These are phyloP conservation scores for Colletotrichum siamense DNA, from an alignment of 2,329 filamentous ascomycete genomes.

Conservation along the genomic window DNA sequence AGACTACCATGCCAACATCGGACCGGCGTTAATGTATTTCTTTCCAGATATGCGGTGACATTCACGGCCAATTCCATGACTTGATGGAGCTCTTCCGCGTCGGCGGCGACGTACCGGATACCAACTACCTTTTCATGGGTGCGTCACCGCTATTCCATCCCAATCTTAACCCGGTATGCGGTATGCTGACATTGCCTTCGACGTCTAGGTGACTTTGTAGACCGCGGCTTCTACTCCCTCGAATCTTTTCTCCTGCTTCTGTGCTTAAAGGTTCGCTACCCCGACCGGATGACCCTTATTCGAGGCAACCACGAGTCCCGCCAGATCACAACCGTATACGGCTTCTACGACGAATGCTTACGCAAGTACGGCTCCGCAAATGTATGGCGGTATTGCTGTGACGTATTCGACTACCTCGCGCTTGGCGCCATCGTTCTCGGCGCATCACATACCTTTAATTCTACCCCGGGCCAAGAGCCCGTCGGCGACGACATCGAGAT, in stretches of 20 bases:
- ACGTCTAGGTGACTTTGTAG: slow-evolving; percentile 84
- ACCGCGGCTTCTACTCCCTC: slow-evolving; percentile 96
- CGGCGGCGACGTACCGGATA: slow-evolving; percentile 91
- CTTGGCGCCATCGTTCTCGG: slow-evolving; percentile 91
- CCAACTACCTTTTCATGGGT: slow-evolving; percentile 98
- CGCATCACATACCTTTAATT: slow-evolving; percentile 69
- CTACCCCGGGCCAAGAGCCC: slow-evolving; percentile 51
- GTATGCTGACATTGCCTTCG: not conserved
- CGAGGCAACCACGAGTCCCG: slow-evolving; percentile 95
- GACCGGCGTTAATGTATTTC: not conserved
- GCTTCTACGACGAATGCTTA: slow-evolving; percentile 97
- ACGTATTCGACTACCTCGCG: slow-evolving; percentile 96
- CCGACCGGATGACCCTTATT: slow-evolving; percentile 95
- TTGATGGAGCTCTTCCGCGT: slow-evolving; percentile 96
- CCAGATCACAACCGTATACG: slow-evolving; percentile 96
- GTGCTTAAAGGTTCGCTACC: slow-evolving; percentile 96
- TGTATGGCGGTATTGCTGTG: slow-evolving; percentile 96
- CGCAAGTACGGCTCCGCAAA: slow-evolving; percentile 96
- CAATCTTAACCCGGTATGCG: not conserved
- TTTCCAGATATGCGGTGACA: slow-evolving; percentile 89
- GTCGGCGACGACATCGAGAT: slow-evolving; percentile 82
- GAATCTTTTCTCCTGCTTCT: slow-evolving; percentile 96
- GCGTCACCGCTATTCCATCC: slow-evolving; percentile 27
- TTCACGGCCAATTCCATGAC: slow-evolving; percentile 96
- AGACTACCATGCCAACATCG: not conserved